Evolutionary conservation across 495 filamentous ascomycete genomes (phyloP).

Genomic region (Recurvomyces mirabilis): DNA sequence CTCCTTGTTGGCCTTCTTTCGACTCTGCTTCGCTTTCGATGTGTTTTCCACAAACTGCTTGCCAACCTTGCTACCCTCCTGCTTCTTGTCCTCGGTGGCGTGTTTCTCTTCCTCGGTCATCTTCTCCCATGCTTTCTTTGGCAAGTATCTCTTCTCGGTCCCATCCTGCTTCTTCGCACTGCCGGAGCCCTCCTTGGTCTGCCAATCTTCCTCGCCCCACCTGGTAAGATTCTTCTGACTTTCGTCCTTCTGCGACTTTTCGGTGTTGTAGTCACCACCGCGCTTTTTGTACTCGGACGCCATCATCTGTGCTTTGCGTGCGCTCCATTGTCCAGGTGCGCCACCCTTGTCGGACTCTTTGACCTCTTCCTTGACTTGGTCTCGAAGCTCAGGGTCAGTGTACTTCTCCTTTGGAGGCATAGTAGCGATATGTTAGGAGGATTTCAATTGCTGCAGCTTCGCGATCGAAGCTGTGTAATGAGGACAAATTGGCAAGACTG

Average conservation of each 20-base stretch:
- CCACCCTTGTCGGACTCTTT: constrained; percentile 39
- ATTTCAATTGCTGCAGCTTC: too few species aligned
- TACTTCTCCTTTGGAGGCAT: constrained; percentile 42
- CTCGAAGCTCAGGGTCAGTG: constrained; percentile 38
- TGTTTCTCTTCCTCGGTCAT: constrained; percentile 38
- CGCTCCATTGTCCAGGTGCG: constrained; percentile 40
- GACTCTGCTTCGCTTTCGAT: constrained; percentile 28
- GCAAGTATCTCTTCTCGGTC: constrained; percentile 37
- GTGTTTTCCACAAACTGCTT: constrained; percentile 39
- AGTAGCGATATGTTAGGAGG: too few species aligned
- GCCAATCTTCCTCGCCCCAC: constrained; percentile 41
- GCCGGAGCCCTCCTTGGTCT: constrained; percentile 40
- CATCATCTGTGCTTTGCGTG: constrained; percentile 42
- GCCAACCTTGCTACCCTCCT: constrained; percentile 33
- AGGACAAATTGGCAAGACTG: too few species aligned
- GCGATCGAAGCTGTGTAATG: too few species aligned
- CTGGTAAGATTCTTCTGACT: constrained; percentile 35
- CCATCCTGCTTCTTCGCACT: constrained; percentile 37
- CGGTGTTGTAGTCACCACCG: constrained; percentile 38
- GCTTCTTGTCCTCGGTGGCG: constrained; percentile 37
- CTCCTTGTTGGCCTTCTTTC: constrained; percentile 28
- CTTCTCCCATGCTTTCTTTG: constrained; percentile 40
- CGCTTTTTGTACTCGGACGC: constrained; percentile 42
- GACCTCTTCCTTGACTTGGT: constrained; percentile 39
- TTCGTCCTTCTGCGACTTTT: constrained; percentile 33